Base-by-base conservation (phyloP, 73 alveolate genomes). In the Paramecium sexaurelia region DNA sequence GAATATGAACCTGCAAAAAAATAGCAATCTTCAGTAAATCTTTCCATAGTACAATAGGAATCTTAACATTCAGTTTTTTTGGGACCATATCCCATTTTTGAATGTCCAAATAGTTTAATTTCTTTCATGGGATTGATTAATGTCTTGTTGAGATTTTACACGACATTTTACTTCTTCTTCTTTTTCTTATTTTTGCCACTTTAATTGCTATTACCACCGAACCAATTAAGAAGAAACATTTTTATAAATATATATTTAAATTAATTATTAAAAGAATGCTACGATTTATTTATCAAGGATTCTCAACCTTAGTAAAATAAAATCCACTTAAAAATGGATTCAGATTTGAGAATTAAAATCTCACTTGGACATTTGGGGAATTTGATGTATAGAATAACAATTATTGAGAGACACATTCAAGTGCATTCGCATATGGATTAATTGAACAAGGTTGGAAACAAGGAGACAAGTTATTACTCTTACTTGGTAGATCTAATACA, bases 11-110 rank as follows among this genome's bases (percentile, higher is more conserved):
- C 90, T 26, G 94, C 94, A 88, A 69, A 88, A 37, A 88, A 88
- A 66, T 88, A 55, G 39, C 94, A 88, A 17, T 88, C 94, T 68
- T 88, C 94, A 43, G 55, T 39, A 43, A 88, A 88, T 88, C 73
- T 88, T 37, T 88, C 94, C 78, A 88, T 69, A 24, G 75, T 88
- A 69, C 94, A 88, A 33, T 88, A 82, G 6, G 94, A 88, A 68
- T 88, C 94, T 55, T 88, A 17, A 41, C 94, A 88, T 43, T 88
- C 94, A 15, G 94, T 88, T 43, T 88, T 88, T 39, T 88, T 88
- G 7, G 94, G 94, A 68, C 94, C 94, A 43, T 88, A 88, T 35
- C 94, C 94, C 94, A 88, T 88, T 19, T 88, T 88, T 55, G 69
- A 69, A 11, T 41, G 61, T 22, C 94, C 94, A 41, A 41, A 88